Evolutionary conservation across 2,329 filamentous ascomycete species (phyloP).

Genomic region (Bipolaris cookei): DNA sequence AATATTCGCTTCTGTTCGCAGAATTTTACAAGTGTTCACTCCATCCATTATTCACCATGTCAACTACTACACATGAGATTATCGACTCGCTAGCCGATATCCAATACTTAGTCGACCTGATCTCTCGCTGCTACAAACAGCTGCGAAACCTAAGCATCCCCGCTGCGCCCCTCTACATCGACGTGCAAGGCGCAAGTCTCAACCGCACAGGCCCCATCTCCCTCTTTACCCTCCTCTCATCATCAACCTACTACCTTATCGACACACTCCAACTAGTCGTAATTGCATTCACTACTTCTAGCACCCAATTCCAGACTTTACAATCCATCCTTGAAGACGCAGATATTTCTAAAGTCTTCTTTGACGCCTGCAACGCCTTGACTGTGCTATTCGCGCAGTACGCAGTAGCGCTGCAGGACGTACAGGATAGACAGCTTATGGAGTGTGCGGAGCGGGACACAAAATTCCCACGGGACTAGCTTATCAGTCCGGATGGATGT

Average conservation of each 20-base stretch:
- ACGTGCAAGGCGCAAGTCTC: neutral
- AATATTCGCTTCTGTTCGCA: neutral
- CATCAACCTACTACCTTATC: constrained; percentile 27
- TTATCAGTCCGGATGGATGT: no score
- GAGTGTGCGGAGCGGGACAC: constrained; percentile 2
- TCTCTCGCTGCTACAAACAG: no score
- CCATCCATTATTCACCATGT: neutral
- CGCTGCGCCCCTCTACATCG: neutral
- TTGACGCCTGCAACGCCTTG: constrained; percentile 38
- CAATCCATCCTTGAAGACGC: constrained; percentile 26
- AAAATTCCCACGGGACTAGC: no score
- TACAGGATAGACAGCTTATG: constrained; percentile 11
- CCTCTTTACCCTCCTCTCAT: neutral
- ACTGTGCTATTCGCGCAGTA: constrained; percentile 31
- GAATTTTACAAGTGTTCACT: no score
- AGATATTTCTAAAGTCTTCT: constrained; percentile 37
- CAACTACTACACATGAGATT: neutral
- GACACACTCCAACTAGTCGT: constrained; percentile 34
- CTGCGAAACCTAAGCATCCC: neutral
- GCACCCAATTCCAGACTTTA: neutral
- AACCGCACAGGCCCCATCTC: neutral
- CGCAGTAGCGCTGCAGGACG: neutral
- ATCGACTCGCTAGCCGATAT: neutral
- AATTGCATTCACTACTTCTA: constrained; percentile 31
- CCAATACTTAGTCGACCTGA: neutral